These are phyloP conservation scores for Nemophila menziesii DNA, from an alignment of 257 asterid species.

Conservation along the genomic window DNA sequence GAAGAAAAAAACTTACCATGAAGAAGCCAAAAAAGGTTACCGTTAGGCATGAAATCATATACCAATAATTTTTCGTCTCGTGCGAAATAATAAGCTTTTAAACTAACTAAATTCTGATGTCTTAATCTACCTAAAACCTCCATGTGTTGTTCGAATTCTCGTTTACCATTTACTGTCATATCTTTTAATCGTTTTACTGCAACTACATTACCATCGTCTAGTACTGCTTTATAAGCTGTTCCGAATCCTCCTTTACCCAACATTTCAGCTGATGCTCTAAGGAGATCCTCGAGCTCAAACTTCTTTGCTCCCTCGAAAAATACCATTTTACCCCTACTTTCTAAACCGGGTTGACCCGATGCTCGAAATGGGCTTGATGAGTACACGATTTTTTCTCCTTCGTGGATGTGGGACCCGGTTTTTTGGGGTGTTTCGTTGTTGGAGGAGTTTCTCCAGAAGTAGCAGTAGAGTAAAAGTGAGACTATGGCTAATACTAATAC, in stretches of 20 bases:
- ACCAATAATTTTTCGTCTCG: slow-evolving; percentile 75
- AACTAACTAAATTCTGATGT: slow-evolving; percentile 62
- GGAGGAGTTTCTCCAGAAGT: slow-evolving; percentile 37
- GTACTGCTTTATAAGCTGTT: slow-evolving; percentile 71
- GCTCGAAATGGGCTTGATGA: slow-evolving; percentile 62
- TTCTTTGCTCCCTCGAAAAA: slow-evolving; percentile 65
- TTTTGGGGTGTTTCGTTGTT: slow-evolving; percentile 14
- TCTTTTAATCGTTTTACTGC: slow-evolving; percentile 86
- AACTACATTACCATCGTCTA: slow-evolving; percentile 76
- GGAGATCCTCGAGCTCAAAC: slow-evolving; percentile 81
- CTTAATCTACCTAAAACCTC: slow-evolving; percentile 65
- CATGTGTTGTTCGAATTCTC: slow-evolving; percentile 82
- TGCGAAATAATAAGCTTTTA: slow-evolving; percentile 78
- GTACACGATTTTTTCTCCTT: slow-evolving; percentile 47
- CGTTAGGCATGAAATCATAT: slow-evolving; percentile 74
- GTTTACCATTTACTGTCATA: slow-evolving; percentile 41
- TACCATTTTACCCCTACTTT: slow-evolving; percentile 61
- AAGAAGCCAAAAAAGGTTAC: slow-evolving; percentile 81
- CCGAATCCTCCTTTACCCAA: slow-evolving; percentile 85
- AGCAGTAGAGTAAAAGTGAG: slow-evolving; percentile 50
- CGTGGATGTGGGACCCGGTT: slow-evolving; percentile 16
- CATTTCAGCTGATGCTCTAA: slow-evolving; percentile 93
- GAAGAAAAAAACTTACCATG: slow-evolving; percentile 48
- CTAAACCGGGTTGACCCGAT: slow-evolving; percentile 22
- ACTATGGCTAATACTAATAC: slow-evolving; percentile 36